Conservation (phyloP, 106 monocot genomes). For the Apostasia shenzhenica region DNA sequence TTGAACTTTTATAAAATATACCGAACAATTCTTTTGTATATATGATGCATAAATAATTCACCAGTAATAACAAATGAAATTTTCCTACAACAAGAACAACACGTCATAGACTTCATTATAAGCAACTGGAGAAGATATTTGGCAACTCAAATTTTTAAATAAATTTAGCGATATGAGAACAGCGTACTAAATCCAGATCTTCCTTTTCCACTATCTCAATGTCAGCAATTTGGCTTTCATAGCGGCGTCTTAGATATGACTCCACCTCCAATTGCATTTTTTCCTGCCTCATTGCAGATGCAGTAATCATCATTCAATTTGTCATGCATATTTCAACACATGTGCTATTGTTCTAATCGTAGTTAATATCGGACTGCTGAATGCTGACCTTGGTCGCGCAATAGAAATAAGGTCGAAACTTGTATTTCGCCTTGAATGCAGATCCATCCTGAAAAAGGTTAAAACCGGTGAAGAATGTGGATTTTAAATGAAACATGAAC, state of each 20-base stretch:
- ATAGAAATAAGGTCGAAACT: constrained; percentile 88
- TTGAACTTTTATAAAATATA: no score
- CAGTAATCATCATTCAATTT: no score
- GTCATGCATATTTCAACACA: no score
- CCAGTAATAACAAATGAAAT: no score
- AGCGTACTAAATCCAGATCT: constrained; percentile 80
- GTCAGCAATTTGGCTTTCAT: constrained; percentile 67
- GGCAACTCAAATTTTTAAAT: background rate
- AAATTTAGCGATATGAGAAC: no score
- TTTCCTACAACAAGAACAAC: no score
- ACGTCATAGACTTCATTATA: no score
- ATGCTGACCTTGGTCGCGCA: constrained; percentile 67
- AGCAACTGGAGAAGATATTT: background rate
- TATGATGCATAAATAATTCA: no score
- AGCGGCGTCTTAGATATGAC: constrained; percentile 73
- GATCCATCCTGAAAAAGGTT: constrained; percentile 57
- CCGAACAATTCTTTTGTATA: no score
- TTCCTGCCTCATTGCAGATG: constrained; percentile 31
- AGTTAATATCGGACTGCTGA: background rate
- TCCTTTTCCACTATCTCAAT: constrained; percentile 85
- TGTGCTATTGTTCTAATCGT: background rate
- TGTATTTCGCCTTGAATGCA: constrained; percentile 81
- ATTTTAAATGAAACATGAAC: background rate
- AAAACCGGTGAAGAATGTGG: no score
- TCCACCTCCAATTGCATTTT: constrained; percentile 79